Evolutionary conservation across 495 filamentous ascomycete species (phyloP).

Genomic region (Xylaria curta): DNA sequence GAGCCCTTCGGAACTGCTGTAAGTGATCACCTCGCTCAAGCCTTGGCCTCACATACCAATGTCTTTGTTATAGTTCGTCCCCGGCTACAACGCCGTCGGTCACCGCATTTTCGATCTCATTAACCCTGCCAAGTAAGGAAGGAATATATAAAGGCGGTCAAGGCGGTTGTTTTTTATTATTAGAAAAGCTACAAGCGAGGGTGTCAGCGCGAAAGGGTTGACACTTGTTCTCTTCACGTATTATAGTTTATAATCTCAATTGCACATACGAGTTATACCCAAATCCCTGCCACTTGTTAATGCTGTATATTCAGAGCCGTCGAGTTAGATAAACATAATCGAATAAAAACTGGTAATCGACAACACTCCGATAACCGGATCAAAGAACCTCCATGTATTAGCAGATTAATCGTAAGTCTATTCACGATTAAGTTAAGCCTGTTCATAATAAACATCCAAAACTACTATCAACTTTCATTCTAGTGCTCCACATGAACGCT

Average conservation of each 20-base stretch:
- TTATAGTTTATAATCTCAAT: slow-evolving; percentile 20
- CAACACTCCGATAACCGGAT: not conserved
- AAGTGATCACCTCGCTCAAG: not conserved
- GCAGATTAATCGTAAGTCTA: not conserved
- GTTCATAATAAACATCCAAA: not conserved
- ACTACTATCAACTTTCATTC: not conserved
- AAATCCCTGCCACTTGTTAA: not conserved
- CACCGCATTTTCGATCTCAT: slow-evolving; percentile 34
- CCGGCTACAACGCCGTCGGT: slow-evolving; percentile 36
- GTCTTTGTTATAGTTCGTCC: slow-evolving; percentile 32
- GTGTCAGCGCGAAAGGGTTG: not conserved
- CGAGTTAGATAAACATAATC: not conserved
- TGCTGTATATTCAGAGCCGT: not conserved
- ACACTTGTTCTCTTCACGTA: slow-evolving; percentile 8
- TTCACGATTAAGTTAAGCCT: not conserved
- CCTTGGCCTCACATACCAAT: slow-evolving; percentile 9
- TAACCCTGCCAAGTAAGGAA: not conserved
- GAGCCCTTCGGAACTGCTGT: slow-evolving; percentile 25
- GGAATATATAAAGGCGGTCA: not conserved
- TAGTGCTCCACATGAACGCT: too few relatives aligned
- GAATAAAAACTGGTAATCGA: not conserved
- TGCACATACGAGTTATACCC: not conserved
- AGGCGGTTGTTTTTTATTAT: not conserved
- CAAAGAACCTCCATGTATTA: not conserved
- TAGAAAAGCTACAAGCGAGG: not conserved